These are phyloP conservation scores for Jamesozyma piceae DNA, from an alignment of 805 yeast genomes.

Conservation along the genomic window DNA sequence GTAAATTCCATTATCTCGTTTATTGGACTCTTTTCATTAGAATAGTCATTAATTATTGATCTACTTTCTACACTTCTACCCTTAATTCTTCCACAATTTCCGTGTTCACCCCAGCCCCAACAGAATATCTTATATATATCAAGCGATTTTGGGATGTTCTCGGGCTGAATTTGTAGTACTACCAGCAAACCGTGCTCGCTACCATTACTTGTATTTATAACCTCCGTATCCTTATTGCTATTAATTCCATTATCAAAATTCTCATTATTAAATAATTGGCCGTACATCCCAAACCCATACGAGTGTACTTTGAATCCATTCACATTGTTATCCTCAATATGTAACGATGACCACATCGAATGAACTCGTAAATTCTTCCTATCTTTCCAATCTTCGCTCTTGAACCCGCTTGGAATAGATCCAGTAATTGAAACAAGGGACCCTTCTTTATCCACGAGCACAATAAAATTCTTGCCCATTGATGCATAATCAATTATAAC, in stretches of 20 bases:
- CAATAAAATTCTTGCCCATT: conserved; percentile 25
- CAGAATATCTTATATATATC: conserved; percentile 36
- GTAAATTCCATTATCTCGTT: conserved; percentile 9
- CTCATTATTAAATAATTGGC: conserved; percentile 41
- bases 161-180: neutral
- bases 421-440: conserved; percentile 11
- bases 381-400: conserved; percentile 7
- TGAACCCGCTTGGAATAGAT: conserved; percentile 15
- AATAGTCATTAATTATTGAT: conserved; percentile 15
- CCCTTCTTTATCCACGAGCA: conserved; percentile 12
- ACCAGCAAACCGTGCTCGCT: conserved; percentile 75
- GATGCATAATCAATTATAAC: conserved; percentile 11
- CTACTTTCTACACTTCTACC: conserved; percentile 5
- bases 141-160: neutral
- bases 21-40: conserved; percentile 19
- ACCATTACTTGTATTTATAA: conserved; percentile 40
- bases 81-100: conserved; percentile 62
- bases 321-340: conserved; percentile 29
- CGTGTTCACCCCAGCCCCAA: conserved; percentile 99
- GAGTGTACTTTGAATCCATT: conserved; percentile 31
- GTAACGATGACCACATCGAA: conserved; percentile 76
- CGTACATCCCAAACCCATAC: conserved; percentile 68
- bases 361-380: conserved; percentile 4
- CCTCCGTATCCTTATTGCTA: neutral
- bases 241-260: neutral